Evolutionary conservation across 2,329 filamentous ascomycete species (phyloP).

Genomic region (Alternaria sp.): DNA sequence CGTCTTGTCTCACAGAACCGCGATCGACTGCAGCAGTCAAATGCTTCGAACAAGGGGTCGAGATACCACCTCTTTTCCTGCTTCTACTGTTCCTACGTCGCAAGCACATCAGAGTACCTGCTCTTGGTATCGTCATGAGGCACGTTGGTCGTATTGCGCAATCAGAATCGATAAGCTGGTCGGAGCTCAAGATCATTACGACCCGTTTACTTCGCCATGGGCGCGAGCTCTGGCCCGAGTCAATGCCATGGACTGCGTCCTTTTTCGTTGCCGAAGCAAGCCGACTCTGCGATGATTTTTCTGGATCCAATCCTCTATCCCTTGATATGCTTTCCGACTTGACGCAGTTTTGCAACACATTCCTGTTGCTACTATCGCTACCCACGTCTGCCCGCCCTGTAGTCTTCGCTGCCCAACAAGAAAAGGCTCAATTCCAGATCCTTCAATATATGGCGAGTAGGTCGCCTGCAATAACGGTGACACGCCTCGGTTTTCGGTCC

Average conservation of each 20-base stretch:
- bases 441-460: slow-evolving; percentile 63
- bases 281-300: slow-evolving; percentile 15
- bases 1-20: slow-evolving; percentile 21
- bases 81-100: slow-evolving; percentile 41
- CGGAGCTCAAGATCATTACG: slow-evolving; percentile 27
- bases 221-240: slow-evolving; percentile 38
- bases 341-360: slow-evolving; percentile 56
- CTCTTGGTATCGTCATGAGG: slow-evolving; percentile 32
- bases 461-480: slow-evolving; percentile 61
- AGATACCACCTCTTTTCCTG: slow-evolving; percentile 38
- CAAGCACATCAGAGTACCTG: slow-evolving; percentile 26
- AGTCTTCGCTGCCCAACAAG: slow-evolving; percentile 55
- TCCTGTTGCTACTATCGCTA: slow-evolving; percentile 57
- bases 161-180: slow-evolving; percentile 27
- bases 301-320: neutral
- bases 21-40: slow-evolving; percentile 25
- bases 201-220: slow-evolving; percentile 40
- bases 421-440: slow-evolving; percentile 64
- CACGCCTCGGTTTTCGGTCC: slow-evolving; percentile 63
- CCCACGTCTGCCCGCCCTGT: slow-evolving; percentile 59
- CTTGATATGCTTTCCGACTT: slow-evolving; percentile 22
- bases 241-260: slow-evolving; percentile 39
- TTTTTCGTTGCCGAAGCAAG: slow-evolving; percentile 33
- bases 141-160: slow-evolving; percentile 28
- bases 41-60: slow-evolving; percentile 20